Evolutionary conservation across 192 early-diverging fungal genomes (phyloP).

Genomic region (Backusella liffmaniae): DNA sequence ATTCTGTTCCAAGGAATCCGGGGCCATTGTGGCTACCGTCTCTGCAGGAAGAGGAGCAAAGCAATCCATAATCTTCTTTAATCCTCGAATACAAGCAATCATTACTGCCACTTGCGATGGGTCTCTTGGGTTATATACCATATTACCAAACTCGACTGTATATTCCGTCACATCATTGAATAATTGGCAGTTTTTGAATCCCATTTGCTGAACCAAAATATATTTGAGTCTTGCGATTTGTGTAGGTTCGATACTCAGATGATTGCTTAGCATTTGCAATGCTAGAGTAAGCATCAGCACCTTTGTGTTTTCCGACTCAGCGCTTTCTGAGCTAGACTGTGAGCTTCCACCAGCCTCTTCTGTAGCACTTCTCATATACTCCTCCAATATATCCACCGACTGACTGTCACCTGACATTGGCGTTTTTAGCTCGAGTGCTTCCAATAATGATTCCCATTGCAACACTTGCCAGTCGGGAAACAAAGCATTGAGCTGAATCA

Average conservation of each 20-base stretch:
- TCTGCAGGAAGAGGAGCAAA: conserved; percentile 38
- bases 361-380: conserved; percentile 21
- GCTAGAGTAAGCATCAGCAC: conserved; percentile 47
- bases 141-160: conserved; percentile 42
- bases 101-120: conserved; percentile 34
- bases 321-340: not conserved
- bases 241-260: conserved; percentile 40
- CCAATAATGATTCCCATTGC: conserved; percentile 38
- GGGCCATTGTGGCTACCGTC: conserved; percentile 24
- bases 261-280: conserved; percentile 56
- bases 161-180: conserved; percentile 36
- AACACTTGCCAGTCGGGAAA: conserved; percentile 55
- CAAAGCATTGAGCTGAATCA: conserved; percentile 52
- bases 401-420: not conserved
- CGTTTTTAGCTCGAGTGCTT: conserved; percentile 24
- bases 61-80: conserved; percentile 44
- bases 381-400: conserved; percentile 23
- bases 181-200: conserved; percentile 47
- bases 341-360: not conserved
- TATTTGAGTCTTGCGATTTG: conserved; percentile 50
- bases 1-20: conserved; percentile 26
- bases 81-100: conserved; percentile 32
- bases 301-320: conserved; percentile 40
- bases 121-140: conserved; percentile 37
- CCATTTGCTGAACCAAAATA: conserved; percentile 46